phyloP scores from a whole-genome alignment of 495 filamentous ascomycete species.

The Penicillium daleae region DNA sequence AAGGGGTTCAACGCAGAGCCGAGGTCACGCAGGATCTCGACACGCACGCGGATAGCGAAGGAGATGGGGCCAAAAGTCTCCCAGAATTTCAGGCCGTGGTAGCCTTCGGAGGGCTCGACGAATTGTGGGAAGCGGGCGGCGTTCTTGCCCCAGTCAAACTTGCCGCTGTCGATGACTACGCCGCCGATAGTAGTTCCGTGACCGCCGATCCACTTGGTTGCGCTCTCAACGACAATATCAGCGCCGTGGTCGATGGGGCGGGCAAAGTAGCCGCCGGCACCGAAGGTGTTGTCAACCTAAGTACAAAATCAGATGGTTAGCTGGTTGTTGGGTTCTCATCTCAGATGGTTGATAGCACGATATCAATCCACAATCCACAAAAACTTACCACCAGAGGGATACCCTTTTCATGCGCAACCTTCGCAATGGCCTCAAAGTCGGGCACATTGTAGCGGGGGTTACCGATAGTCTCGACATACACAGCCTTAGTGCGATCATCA shows the following conservation, averaged over 20 bases:
- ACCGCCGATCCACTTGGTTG: conserved; percentile 98
- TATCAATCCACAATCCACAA: neutral
- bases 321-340: neutral
- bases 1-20: conserved; percentile 89
- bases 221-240: conserved; percentile 93
- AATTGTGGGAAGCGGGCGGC: conserved; percentile 91
- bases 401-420: conserved; percentile 77
- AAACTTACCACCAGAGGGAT: conserved; percentile 79
- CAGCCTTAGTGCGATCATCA: conserved; percentile 95
- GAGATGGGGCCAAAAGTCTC: conserved; percentile 89
- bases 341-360: neutral
- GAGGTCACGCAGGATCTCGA: conserved; percentile 88
- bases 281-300: conserved; percentile 95
- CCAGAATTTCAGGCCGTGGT: conserved; percentile 97
- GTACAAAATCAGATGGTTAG: neutral
- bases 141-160: conserved; percentile 95
- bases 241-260: conserved; percentile 91
- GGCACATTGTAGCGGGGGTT: conserved; percentile 96
- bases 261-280: conserved; percentile 89
- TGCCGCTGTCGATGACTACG: conserved; percentile 87
- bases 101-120: conserved; percentile 87
- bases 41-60: conserved; percentile 80
- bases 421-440: conserved; percentile 82
- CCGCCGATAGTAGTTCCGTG: conserved; percentile 96
- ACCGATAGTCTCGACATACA: conserved; percentile 94